phyloP scores from a whole-genome alignment of 352 stramenopile genomes.

The Globisporangium splendens region DNA sequence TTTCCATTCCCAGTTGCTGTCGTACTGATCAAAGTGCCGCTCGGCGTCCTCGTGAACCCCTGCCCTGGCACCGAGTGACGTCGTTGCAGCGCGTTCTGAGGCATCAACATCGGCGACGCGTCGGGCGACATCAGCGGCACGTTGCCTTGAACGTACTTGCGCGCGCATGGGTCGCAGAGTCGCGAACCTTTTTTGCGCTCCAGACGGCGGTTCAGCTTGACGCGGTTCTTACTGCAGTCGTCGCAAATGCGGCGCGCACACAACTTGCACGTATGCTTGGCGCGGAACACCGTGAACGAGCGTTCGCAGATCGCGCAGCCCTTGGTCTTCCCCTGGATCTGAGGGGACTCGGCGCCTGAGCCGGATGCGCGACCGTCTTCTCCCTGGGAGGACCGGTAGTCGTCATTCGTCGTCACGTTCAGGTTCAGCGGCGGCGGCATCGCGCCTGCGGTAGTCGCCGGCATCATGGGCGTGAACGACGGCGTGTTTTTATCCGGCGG shows the following conservation, averaged over 20 bases:
- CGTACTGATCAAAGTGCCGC: not conserved
- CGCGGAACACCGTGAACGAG: constrained; percentile 73
- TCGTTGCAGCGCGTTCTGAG: constrained; percentile 14
- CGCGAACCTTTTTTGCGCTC: constrained; percentile 71
- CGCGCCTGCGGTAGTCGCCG: constrained; percentile 1
- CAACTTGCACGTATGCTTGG: constrained; percentile 80
- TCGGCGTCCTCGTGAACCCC: constrained; percentile 2
- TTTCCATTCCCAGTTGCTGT: not conserved
- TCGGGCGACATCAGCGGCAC: constrained; percentile 23
- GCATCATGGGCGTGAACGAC: constrained; percentile 21
- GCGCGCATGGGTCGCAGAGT: constrained; percentile 68
- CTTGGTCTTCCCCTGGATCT: constrained; percentile 13
- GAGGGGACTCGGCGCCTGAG: constrained; percentile 2
- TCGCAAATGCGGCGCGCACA: constrained; percentile 74
- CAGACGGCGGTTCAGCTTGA: constrained; percentile 63
- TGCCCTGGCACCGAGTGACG: constrained; percentile 16
- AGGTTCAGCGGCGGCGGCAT: constrained; percentile 29
- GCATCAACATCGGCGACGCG: constrained; percentile 20
- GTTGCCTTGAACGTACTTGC: constrained; percentile 49
- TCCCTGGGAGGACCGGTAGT: not conserved
- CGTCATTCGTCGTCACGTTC: constrained; percentile 10
- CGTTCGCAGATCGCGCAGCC: constrained; percentile 63
- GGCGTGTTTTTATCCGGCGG: constrained; percentile 17
- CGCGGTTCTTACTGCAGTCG: constrained; percentile 79
- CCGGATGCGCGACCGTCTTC: constrained; percentile 4